phyloP scores from a whole-genome alignment of 75 land plant genomes.

The Pinus tabuliformis region DNA sequence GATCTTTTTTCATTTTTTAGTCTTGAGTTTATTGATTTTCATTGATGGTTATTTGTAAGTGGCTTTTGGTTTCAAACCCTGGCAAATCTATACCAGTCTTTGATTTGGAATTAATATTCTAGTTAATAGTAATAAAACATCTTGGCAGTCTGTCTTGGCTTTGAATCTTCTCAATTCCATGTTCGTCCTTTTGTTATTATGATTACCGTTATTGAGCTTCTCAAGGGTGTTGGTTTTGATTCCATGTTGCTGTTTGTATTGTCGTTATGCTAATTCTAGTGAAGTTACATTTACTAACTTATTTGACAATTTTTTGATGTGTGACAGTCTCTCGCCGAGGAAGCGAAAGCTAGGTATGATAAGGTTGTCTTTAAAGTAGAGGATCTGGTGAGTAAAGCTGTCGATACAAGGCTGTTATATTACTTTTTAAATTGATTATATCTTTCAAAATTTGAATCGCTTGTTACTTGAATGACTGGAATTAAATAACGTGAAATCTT shows the following conservation, averaged over 20 bases:
- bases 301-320: background rate
- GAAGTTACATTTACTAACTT: background rate
- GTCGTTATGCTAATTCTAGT: background rate
- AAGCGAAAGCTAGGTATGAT: conserved; percentile 79
- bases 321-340: conserved; percentile 68
- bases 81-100: background rate
- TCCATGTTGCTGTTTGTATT: background rate
- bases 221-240: background rate
- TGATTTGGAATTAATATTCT: background rate
- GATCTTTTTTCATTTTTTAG: no score
- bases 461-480: background rate
- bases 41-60: background rate
- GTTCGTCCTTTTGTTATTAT: background rate
- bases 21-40: background rate
- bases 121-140: background rate
- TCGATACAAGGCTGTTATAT: background rate
- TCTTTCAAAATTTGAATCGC: background rate
- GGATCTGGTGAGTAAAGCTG: conserved; percentile 57
- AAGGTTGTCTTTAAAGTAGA: conserved; percentile 72
- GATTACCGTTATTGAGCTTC: background rate
- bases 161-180: background rate
- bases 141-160: background rate
- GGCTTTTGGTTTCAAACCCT: background rate
- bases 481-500: background rate
- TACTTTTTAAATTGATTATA: background rate